A percentile compares a stretch with the other conserved stretches of the same genome.
Conservation (phyloP, 768 basidiomycete species). For the Hygrophoropsis aurantiaca region DNA sequence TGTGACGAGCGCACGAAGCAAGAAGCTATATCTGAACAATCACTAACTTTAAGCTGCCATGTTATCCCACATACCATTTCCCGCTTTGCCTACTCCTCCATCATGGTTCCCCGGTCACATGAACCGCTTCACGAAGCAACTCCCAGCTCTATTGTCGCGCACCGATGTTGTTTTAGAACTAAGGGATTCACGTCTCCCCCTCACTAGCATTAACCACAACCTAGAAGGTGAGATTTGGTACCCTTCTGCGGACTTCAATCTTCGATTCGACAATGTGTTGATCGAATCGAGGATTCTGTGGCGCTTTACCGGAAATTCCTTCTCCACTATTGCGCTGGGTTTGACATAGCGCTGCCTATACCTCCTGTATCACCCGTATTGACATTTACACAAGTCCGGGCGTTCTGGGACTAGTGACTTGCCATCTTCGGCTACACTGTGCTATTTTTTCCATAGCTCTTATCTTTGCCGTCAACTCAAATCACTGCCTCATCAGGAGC, state of each 20-base stretch:
- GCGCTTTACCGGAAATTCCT: too few relatives aligned
- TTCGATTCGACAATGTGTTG: background rate
- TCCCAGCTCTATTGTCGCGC: constrained; percentile 74
- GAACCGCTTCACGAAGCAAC: constrained; percentile 77
- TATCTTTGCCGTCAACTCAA: constrained; percentile 11
- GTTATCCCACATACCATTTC: constrained; percentile 38
- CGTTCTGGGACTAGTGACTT: background rate
- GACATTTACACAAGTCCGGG: too few relatives aligned
- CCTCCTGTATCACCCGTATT: too few relatives aligned
- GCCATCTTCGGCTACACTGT: background rate
- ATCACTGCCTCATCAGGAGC: constrained; percentile 43
- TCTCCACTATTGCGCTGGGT: too few relatives aligned
- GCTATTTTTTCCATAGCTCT: too few relatives aligned
- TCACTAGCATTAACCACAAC: constrained; percentile 90
- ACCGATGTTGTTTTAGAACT: constrained; percentile 94
- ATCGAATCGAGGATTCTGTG: too few relatives aligned
- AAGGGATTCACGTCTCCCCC: constrained; percentile 87
- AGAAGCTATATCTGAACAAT: background rate
- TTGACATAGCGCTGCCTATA: too few relatives aligned
- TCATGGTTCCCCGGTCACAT: constrained; percentile 99
- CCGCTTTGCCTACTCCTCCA: constrained; percentile 65
- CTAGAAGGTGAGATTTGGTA: constrained; percentile 66
- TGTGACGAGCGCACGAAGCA: background rate
- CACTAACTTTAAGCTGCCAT: constrained; percentile 13
- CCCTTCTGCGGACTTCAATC: background rate